Base-by-base conservation (phyloP, 2,329 filamentous ascomycete genomes). In the Phialophora tarda region DNA sequence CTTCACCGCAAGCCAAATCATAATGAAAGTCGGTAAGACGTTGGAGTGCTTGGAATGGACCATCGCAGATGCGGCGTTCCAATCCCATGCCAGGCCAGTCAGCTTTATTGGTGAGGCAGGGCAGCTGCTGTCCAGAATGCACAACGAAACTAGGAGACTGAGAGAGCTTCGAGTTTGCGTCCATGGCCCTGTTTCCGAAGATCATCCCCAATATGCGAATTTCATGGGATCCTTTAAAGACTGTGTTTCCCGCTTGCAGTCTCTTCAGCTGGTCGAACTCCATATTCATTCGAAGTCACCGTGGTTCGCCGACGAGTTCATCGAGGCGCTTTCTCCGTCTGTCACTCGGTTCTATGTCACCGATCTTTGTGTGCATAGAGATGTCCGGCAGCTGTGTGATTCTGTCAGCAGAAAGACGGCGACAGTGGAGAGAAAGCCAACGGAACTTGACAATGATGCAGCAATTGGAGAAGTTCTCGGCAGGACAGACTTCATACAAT, bases 261-360 rank as follows among this genome's bases (percentile, higher is more conserved):
- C 44, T 17, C 58, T 72, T 5, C 50, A 71, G 55, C 17, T 62
- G 23, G 32, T 72, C 12, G 70, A 72, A 51, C 53, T 72, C 7
- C 71, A 72, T 58, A 54, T 69, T 24, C 55, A 63, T n/a, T 50
- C 51, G 5, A n/a, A 62, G 14, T 59, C 66, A 8, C 57, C 28
- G 3, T 71, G 59, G 55, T 54, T 67, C 54, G 66, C 55, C 5
- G 21, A 54, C 28, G 63, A 68, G 24, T 55, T 71, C 38, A 63
- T 72, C 44, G n/a, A 65, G 5, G 62, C 53, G 10, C 47, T 71
- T 12, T 69, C 71, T 23, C 26, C 32, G 3, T 58, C 59, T 14
- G 55, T 71, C 24, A 59, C 65, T 58, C 62, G 67, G 34, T 50
- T 71, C 12, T 71, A 69, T 51, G 17, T 69, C 30, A 56, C 62